phyloP scores from a whole-genome alignment of 768 basidiomycete genomes.

The Kwoniella sp. region DNA sequence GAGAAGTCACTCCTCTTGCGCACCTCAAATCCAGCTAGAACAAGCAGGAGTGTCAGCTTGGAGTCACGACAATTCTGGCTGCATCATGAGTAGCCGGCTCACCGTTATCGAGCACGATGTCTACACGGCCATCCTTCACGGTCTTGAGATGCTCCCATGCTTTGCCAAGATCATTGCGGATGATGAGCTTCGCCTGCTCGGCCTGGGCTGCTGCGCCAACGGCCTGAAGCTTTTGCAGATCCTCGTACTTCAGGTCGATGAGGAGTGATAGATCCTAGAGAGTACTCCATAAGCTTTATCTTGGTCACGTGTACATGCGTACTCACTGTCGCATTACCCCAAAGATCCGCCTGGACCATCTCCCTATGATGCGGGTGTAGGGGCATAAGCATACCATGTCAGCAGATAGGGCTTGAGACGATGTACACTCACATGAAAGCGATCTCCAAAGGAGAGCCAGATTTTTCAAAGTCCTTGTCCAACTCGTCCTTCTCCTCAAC shows the following conservation, averaged over 20 bases:
- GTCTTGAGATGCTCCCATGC: constrained; percentile 73
- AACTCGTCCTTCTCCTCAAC: constrained; percentile 44
- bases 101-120: constrained; percentile 93
- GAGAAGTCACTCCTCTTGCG: too few species aligned
- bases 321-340: constrained; percentile 90
- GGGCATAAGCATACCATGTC: too few species aligned
- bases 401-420: too few species aligned
- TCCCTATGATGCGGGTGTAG: too few species aligned
- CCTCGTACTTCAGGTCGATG: constrained; percentile 77
- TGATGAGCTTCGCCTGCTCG: constrained; percentile 74
- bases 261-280: constrained; percentile 82
- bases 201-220: constrained; percentile 79
- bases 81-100: too few species aligned
- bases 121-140: constrained; percentile 64
- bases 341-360: constrained; percentile 58
- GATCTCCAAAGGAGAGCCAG: constrained; percentile 49
- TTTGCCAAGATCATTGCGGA: constrained; percentile 75
- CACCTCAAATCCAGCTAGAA: constrained; percentile 86
- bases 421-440: constrained; percentile 43
- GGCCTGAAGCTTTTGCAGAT: constrained; percentile 78
- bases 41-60: background rate
- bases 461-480: constrained; percentile 26
- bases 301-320: too few species aligned
- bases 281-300: constrained; percentile 5
- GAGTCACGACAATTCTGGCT: too few species aligned